Base-by-base conservation (phyloP, 768 basidiomycete genomes). In the Mycena vitilis region DNA sequence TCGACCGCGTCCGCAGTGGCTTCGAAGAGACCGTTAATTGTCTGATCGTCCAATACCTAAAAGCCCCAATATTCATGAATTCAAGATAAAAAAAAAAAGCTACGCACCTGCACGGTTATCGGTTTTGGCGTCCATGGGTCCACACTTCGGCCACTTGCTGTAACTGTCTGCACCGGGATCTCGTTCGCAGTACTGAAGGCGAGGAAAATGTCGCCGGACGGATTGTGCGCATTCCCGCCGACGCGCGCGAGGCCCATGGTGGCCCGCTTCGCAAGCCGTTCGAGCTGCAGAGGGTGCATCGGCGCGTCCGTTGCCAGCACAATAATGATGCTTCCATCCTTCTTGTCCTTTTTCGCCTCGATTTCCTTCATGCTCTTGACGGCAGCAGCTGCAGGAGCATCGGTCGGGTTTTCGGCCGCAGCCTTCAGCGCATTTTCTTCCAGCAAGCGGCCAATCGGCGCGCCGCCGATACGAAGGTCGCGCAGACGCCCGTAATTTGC, bases 241-340 rank as follows among this genome's bases (percentile, higher is more conserved):
- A 63, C 62, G 44, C 53, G 62, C 30, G 62, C 53, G 15, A 63
- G 62, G 18, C 62, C 62, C 52, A 63, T 54, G 30, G 53, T 55
- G 15, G 62, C 62, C n/a, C 62, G 52, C 45, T 54, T 63, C 5
- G 62, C 62, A 44, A 63, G 62, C 23, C 62, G 62, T 34, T 63
- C 42, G 10, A 63, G 53, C 53, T 63, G 62, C 16, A 55, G 42
- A 42, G 62, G 62, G 44, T 63, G 62, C 34, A 55, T 16, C n/a
- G 62, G 62, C 44, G 53, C 62, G 22, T 63, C 62, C 18, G 62
- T 63, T 4, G 62, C 53, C 12, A 63, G 51, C 42, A 63, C 45
- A 44, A 63, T 63, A 44, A 63, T 63, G 62, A 63, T 63, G 53
- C 62, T 63, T 12, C 62, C 62, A 53, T 63, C 62, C 36, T 63